Conservation (phyloP, 371 early-diverging fungal genomes). For the Mucor racemosus region DNA sequence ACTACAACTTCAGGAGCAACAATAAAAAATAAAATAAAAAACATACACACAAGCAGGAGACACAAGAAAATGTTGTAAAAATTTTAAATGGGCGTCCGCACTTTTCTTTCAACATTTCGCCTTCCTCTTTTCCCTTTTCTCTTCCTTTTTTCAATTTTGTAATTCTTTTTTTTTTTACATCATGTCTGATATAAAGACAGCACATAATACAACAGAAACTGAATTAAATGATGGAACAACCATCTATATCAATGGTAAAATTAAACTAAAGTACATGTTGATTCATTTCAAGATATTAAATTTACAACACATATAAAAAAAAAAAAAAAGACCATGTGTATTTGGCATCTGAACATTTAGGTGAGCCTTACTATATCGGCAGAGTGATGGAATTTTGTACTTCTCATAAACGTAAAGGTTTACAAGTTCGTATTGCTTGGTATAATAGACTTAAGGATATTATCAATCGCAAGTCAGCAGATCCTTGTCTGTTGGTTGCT, state of each 20-base stretch:
- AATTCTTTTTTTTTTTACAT: not conserved
- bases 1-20: not conserved
- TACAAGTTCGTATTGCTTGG: conserved; percentile 78
- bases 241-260: conserved; percentile 41
- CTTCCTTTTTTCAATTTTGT: conserved; percentile 6
- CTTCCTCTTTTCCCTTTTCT: not conserved
- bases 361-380: conserved; percentile 82
- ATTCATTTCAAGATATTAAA: too few relatives aligned
- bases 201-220: conserved; percentile 24
- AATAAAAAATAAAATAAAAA: not conserved
- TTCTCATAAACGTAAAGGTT: conserved; percentile 47
- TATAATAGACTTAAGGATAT: conserved; percentile 85
- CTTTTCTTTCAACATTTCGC: too few relatives aligned
- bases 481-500: conserved; percentile 79
- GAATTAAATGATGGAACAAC: conserved; percentile 34
- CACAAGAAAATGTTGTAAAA: conserved; percentile 4
- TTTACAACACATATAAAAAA: not conserved
- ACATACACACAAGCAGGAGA: not conserved
- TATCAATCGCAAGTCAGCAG: conserved; percentile 68
- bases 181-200: conserved; percentile 29
- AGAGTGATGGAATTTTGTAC: conserved; percentile 83
- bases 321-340: conserved; percentile 69
- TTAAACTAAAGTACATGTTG: too few relatives aligned
- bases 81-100: not conserved
- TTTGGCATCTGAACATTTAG: conserved; percentile 73